Evolutionary conservation across 2,329 filamentous ascomycete genomes (phyloP), one percentile per base, ranked within the genome.

Genomic region (Colletotrichum tanaceti): DNA sequence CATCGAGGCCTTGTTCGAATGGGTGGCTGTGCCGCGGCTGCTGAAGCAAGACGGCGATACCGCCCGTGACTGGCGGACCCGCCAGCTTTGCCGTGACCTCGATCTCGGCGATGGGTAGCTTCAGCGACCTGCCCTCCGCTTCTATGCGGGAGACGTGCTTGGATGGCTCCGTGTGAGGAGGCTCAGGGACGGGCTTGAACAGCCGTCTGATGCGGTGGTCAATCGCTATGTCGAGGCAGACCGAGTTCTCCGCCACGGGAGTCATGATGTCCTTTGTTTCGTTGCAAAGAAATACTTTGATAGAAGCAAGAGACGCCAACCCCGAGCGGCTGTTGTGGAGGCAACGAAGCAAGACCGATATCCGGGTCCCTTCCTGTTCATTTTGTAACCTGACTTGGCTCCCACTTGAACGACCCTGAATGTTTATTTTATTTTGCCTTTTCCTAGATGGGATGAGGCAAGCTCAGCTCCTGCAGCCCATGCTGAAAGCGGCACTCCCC

Each of bases 21-120:
- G 68, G 71, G 46, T 73, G 72, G 10, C 71, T 65, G 3, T 53
- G 16, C 14, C 72, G 72, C 10, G 72, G 72, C 54, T 73, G 68
- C 53, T 73, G 72, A 11, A 73, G 63, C 22, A 58, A 41, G 24
- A 73, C 47, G 35, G 50, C 71, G 58, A 73, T 72, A 49, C 72
- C 72, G 24, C 72, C 72, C 32, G 55, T 70, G 16, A 28, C 22
- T 5, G 64, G 55, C 35, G 71, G 72, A 11, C 71, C 71, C 22
- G 71, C 68, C 1, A 72, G 52, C n/a, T 65, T 11, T 24, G 46
- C 53, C 16, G 68, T 73, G 22, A 71, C 68, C 39, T 58, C 4
- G 10, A 73, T 71, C 58, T 73, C 71, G 20, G 55, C 62, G 3
- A n/a, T 11, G 16, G 32, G n/a, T 20, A 38, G n/a, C 13, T 38